Base-by-base conservation (phyloP, 495 filamentous ascomycete species). In the Bathelium albidoporum region DNA sequence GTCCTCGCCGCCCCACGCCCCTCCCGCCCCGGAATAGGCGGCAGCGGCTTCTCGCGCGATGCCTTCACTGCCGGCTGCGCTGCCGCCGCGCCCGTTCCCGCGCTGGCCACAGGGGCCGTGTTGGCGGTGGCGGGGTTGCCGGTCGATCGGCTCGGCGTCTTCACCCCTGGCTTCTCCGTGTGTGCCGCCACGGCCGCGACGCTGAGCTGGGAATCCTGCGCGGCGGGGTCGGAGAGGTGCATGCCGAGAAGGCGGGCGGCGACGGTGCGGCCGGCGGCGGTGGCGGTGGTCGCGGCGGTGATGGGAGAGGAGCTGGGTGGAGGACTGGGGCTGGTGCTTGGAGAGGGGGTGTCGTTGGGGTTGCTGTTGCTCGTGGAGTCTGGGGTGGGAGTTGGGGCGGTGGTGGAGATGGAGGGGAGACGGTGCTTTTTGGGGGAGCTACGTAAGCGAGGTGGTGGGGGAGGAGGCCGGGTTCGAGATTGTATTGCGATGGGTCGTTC, bases 151-250 rank as follows among this genome's bases (percentile, higher is more conserved):
- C 58, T 60, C 58, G 58, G 58, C 58, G 58, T 60, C 58, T 36
- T 36, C 0, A 60, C 58, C 32, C 58, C 58, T 11, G 58, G 58
- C 58, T 43, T 60, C 36, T 60, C 58, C 58, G 31, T 60, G 0
- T 60, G 58, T 31, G 31, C 31, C 58, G 58, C 58, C 28, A 60
- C 58, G 2, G 12, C 58, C 58, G 58, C 58, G 20, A 60, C 58
- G 36, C 58, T 60, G 58, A 60, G 58, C 36, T 60, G 49, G 22
- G 49, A 55, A 9, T 26, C n/a, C 49, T 55, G 49, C 22, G 49
- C 49, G 0, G 12, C 49, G 0, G 49, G 49, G 49, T 20, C 24
- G 22, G 49, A n/a, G 49, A 55, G 49, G 49, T 55, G 49, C 49
- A 55, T 55, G 49, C 49, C 49, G 22, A 55, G 49, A 2, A 55